Evolutionary conservation across 2,329 filamentous ascomycete species (phyloP), one percentile per base, ranked within the genome.

Genomic region (Colletotrichum costaricense): DNA sequence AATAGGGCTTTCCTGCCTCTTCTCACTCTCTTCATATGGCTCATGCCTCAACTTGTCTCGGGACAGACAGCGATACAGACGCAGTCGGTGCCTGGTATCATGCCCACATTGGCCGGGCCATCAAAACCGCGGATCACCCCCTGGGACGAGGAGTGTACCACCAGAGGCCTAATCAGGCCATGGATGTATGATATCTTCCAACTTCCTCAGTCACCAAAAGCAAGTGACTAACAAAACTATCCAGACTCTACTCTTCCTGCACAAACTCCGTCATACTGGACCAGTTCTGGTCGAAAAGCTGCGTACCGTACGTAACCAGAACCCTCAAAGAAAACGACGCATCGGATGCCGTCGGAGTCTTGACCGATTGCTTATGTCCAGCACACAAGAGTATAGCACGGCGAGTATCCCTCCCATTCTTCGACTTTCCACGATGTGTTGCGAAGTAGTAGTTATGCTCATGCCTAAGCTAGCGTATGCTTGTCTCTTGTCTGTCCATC

Each of bases 81-180:
- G 28, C 30, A 35, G 14, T 62, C 62, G 9, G 19, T 62, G 11
- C 68, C 56, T 4, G 55, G 42, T 14, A 60, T 71, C 42, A 56
- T 71, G 63, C 63, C 68, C n/a, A 67, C 63, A 26, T 16, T 67
- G 8, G 55, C 63, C 19, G 68, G 68, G 16, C 68, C 68, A 6
- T 19, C 55, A 2, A 65, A 30, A n/a, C 54, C 60, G 6, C 60
- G 56, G 33, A 67, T 42, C 5, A 66, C 30, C 12, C 63, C 46
- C 3, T 67, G 30, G 55, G 38, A 67, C 12, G 63, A 71, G 24
- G 19, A 67, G 2, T 71, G 42, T 24, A 62, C 63, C n/a, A 55
- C 42, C 6, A 71, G n/a, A 22, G 57, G 58, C 3, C 46, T 64
- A 2, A 63, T 69, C 7, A 14, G 22, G 12, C 52, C 65, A n/a